These are phyloP conservation scores for Nakazawaea wyomingensis DNA, from an alignment of 805 yeast species.

Conservation along the genomic window DNA sequence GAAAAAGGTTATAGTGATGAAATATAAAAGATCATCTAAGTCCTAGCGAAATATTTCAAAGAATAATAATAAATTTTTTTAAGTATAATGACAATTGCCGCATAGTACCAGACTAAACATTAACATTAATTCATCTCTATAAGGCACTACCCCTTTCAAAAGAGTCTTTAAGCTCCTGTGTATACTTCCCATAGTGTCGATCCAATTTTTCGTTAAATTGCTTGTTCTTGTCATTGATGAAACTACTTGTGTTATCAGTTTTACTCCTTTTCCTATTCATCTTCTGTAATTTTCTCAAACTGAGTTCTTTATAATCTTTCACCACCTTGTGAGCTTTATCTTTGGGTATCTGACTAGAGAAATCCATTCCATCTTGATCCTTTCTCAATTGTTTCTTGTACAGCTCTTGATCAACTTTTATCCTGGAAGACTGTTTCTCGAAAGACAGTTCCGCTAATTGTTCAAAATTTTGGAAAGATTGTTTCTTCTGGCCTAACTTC, in stretches of 20 bases:
- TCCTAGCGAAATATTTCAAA: too few relatives aligned
- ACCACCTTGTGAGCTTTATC: constrained; percentile 29
- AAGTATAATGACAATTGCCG: too few relatives aligned
- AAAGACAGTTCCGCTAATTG: constrained; percentile 60
- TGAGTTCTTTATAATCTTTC: constrained; percentile 27
- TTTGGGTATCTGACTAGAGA: constrained; percentile 32
- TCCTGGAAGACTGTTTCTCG: constrained; percentile 40
- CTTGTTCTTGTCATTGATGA: constrained; percentile 66
- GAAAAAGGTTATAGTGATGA: too few relatives aligned
- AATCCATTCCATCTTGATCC: constrained; percentile 19
- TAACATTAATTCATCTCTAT: neutral
- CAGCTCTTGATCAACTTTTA: constrained; percentile 34
- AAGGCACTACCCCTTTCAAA: constrained; percentile 20
- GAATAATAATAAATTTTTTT: too few relatives aligned
- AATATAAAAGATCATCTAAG: too few relatives aligned
- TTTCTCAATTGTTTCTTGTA: constrained; percentile 31
- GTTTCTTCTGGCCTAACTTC: constrained; percentile 26
- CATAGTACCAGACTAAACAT: neutral
- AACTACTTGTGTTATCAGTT: constrained; percentile 32
- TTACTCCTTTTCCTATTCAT: constrained; percentile 32
- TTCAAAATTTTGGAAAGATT: constrained; percentile 43
- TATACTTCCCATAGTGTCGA: constrained; percentile 44
- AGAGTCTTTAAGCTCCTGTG: constrained; percentile 19
- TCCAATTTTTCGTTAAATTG: constrained; percentile 67
- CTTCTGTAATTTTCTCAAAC: constrained; percentile 31